Percentiles rank a stretch among this genome's conserved stretches.
These are phyloP conservation scores for Lasiosphaeria miniovina DNA, from an alignment of 495 filamentous ascomycete genomes.

Conservation along the genomic window DNA sequence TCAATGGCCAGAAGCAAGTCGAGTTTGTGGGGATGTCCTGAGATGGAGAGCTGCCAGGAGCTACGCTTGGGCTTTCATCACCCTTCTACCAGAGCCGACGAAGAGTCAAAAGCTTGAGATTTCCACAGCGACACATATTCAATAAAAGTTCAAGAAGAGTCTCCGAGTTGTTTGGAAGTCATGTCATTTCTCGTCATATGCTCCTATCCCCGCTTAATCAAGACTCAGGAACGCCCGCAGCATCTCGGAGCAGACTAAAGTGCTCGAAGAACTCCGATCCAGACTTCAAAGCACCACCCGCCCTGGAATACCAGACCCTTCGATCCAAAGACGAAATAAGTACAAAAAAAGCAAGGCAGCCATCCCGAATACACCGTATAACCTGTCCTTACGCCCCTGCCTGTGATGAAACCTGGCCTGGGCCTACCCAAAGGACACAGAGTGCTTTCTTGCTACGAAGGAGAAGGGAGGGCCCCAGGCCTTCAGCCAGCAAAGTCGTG, in stretches of 20 bases:
- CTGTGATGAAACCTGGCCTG: background rate
- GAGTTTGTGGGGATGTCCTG: no score
- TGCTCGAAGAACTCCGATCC: constrained; percentile 9
- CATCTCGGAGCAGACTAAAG: background rate
- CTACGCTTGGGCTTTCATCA: no score
- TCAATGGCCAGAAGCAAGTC: no score
- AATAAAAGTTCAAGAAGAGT: no score
- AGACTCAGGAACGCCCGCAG: background rate
- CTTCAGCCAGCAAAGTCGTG: no score
- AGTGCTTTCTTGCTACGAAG: no score
- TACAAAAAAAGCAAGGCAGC: constrained; percentile 3
- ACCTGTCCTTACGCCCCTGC: background rate
- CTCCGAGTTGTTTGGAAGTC: background rate
- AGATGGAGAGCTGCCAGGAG: no score
- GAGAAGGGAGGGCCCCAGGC: no score
- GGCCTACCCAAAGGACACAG: background rate
- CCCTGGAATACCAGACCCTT: constrained; percentile 7
- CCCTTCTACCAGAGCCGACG: no score
- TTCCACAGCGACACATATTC: no score
- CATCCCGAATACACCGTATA: background rate
- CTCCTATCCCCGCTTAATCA: background rate
- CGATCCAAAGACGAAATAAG: background rate
- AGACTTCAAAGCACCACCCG: constrained; percentile 19
- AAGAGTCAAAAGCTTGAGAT: no score
- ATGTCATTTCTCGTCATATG: constrained; percentile 8